Evolutionary conservation across 129 eudicot species (phyloP), one percentile per base, ranked within the genome.

Genomic region (Tagetes erecta): DNA sequence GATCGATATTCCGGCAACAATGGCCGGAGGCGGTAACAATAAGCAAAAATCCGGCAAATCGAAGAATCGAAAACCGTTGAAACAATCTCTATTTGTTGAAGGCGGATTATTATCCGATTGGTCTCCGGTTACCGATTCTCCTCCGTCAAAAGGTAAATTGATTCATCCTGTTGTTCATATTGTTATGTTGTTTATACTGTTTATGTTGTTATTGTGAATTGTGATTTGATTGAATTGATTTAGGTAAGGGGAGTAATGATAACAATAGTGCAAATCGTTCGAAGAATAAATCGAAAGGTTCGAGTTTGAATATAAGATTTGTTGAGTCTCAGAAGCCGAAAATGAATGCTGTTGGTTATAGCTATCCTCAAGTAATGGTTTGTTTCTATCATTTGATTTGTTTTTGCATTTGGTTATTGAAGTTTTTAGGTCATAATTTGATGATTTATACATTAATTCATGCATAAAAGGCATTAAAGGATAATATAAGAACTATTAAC

Each of bases 21-120:
- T 83, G 90, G 88, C 81, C 73, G 88, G 90, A 67, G 78, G 76
- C 64, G 84, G 76, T 71, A 45, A 50, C 71, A 45, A 50, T 14
- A 78, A 82, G 57, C 83, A 79, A 73, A 78, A 76, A 9, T 0
- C 44, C 1, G 70, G 74, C 40, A 85, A 83, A 81, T 71, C 88
- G 0, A 81, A 67, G 13, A 73, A 45, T 40, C 76, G 80, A 64
- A 71, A 41, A 33, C 76, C 79, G n/a, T 6, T 59, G 30, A 58
- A 66, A 69, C 73, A 69, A 11, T 73, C 85, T 52, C 69, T 80
- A 9, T 91, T 87, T 44, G 78, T 87, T 0, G 84, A 86, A 14
- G 94, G 94, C 41, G 97, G 94, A 44, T 46, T 85, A 8, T 82
- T 87, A 68, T 78, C 87, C 46, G 91, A 86, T 79, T 89, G 85